Percentiles rank a stretch among this genome's conserved stretches.
These are phyloP conservation scores for Debaryomycetaceae sp. DNA, from an alignment of 1,139 yeast genomes.

Conservation along the genomic window DNA sequence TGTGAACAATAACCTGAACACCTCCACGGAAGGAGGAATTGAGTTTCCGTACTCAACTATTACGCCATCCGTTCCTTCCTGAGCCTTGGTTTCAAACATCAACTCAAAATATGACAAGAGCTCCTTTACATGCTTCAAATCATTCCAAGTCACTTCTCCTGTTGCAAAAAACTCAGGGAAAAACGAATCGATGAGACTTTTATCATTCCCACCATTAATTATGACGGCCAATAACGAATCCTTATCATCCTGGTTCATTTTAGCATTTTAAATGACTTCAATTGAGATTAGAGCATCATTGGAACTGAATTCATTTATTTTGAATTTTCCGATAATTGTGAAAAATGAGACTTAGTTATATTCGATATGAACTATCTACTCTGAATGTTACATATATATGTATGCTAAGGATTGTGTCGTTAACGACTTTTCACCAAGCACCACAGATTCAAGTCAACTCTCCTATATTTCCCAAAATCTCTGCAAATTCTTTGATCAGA, in stretches of 20 bases:
- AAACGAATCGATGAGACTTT: slow-evolving; percentile 17
- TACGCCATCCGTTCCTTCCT: neutral
- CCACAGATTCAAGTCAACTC: slow-evolving; percentile 20
- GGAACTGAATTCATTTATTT: slow-evolving; percentile 1
- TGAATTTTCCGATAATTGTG: neutral
- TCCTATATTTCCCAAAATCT: slow-evolving; percentile 39
- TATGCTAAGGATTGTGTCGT: too few species aligned
- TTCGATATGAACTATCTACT: slow-evolving; percentile 18
- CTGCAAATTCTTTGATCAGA: slow-evolving; percentile 42
- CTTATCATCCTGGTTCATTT: neutral
- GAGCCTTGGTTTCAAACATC: slow-evolving; percentile 9
- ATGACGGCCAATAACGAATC: neutral
- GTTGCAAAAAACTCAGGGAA: slow-evolving; percentile 18
- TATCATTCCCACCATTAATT: neutral
- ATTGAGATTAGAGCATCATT: slow-evolving; percentile 7
- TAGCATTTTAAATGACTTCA: neutral
- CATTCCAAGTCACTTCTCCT: slow-evolving; percentile 9
- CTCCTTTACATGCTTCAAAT: slow-evolving; percentile 27
- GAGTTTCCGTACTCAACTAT: neutral
- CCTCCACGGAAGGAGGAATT: slow-evolving; percentile 20
- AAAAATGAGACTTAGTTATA: slow-evolving; percentile 1
- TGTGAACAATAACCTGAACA: slow-evolving; percentile 30
- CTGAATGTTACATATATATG: neutral
- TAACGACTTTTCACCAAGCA: too few species aligned
- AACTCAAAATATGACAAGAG: slow-evolving; percentile 25